Percentiles rank a stretch among this genome's conserved stretches.
phyloP scores from a whole-genome alignment of 176 grass and related monocot genomes.

The Calamus simplicifolius region DNA sequence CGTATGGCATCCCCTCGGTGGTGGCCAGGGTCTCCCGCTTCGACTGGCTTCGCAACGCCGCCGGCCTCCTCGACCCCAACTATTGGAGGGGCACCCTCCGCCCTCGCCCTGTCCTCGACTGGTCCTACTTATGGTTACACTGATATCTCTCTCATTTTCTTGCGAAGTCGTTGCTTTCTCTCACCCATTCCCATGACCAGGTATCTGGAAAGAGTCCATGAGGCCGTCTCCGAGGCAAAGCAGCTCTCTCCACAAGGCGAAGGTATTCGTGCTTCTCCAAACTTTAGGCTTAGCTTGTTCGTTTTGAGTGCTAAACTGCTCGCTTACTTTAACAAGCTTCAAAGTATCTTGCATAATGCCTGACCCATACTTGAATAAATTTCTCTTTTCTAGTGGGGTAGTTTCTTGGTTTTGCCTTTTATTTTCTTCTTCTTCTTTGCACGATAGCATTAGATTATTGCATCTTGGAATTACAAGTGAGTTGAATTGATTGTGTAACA shows the following conservation, averaged over 20 bases:
- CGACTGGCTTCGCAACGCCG: constrained; percentile 87
- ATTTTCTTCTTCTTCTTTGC: neutral
- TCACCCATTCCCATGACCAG: constrained; percentile 12
- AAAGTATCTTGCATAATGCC: no score
- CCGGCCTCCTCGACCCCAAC: constrained; percentile 51
- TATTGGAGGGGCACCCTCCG: constrained; percentile 82
- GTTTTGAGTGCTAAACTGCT: no score
- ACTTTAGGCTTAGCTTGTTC: no score
- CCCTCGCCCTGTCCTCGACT: constrained; percentile 71
- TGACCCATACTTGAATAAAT: no score
- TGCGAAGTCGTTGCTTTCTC: neutral
- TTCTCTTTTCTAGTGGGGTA: no score
- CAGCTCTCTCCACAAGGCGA: constrained; percentile 33
- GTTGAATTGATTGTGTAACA: no score
- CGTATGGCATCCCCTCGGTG: constrained; percentile 56
- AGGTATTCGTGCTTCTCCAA: no score
- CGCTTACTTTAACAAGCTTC: no score
- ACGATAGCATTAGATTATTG: neutral
- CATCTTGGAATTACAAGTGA: no score
- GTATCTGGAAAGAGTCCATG: constrained; percentile 69
- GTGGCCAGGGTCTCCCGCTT: constrained; percentile 63
- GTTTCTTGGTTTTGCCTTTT: neutral
- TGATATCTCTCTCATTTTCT: neutral
- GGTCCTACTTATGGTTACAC: constrained; percentile 15
- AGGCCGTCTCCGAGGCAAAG: constrained; percentile 56